Evolutionary conservation across 495 filamentous ascomycete genomes (phyloP), one percentile per base, ranked within the genome.

Genomic region (Usnea hakonensis): DNA sequence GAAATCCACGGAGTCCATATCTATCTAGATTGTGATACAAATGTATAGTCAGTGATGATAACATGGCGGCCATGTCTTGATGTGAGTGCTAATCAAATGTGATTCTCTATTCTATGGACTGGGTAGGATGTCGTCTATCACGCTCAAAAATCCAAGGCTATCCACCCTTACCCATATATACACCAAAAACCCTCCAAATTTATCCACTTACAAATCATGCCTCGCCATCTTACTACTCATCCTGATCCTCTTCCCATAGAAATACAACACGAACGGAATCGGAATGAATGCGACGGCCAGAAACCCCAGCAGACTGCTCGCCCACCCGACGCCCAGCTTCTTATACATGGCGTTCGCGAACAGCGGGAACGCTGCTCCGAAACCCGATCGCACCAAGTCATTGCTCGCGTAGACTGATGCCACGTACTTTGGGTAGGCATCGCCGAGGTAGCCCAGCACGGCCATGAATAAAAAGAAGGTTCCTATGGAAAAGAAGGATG

Each of bases 271-370:
- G 48, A 75, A 72, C 38, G 75, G 75, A 52, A 75, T 76, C 52
- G 76, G 72, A 40, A 78, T 66, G 58, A 77, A 75, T 2, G 72
- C 52, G 9, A 77, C 61, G 0, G 69, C 57, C 59, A 90, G 71
- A 44, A 82, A 87, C 0, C 78, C 87, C n/a, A 88, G 75, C 38
- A 87, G 69, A 38, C 73, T 80, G 37, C 79, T 83, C 4, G 84
- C 87, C 73, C 85, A 87, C 0, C 76, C 80, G 11, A 88, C 78
- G 0, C 85, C 87, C 13, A 88, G 69, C 55, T 81, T 82, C 48
- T 82, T 76, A 57, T 83, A 87, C 73, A 86, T 69, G 17, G 78
- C 79, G 1, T 69, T 74, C 11, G 78, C 77, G 58, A 81, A 80
- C 0, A 83, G 69, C 0, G 79, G 79, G 61, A 81, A 82, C 0